These are phyloP conservation scores for Exophiala sp. DNA, from an alignment of 2,329 filamentous ascomycete genomes.

Conservation along the genomic window DNA sequence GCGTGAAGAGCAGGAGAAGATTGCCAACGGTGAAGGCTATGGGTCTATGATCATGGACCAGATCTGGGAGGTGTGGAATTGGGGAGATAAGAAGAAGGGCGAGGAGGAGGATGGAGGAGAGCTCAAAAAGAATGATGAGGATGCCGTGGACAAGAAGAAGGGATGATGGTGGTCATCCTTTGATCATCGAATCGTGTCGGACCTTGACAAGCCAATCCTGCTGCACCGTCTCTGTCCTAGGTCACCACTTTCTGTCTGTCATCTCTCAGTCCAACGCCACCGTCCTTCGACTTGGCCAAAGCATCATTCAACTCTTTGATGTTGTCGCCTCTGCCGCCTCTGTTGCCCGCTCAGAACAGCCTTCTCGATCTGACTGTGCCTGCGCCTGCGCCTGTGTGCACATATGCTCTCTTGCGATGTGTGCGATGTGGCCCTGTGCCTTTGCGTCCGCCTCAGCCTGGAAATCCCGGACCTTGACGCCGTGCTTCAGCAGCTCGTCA, in stretches of 20 bases:
- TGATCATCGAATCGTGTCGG: no score
- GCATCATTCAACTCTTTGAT: no score
- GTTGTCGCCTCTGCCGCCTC: no score
- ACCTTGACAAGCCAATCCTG: no score
- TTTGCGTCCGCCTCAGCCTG: slow-evolving; percentile 19
- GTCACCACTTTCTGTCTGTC: no score
- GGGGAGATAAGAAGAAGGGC: slow-evolving; percentile 26
- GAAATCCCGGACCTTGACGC: slow-evolving; percentile 22
- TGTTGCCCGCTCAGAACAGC: not conserved
- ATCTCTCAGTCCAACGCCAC: no score
- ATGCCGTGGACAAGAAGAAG: slow-evolving; percentile 9
- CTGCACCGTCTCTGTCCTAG: no score
- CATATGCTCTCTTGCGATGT: no score
- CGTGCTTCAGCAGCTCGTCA: slow-evolving; percentile 16
- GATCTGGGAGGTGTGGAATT: slow-evolving; percentile 38
- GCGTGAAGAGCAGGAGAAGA: slow-evolving; percentile 37
- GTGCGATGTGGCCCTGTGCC: not conserved
- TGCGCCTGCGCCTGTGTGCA: not conserved
- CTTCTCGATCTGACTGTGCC: not conserved
- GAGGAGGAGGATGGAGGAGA: no score
- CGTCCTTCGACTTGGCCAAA: no score
- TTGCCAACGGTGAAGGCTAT: slow-evolving; percentile 38
- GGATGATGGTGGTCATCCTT: slow-evolving; percentile 3
- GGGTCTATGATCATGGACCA: slow-evolving; percentile 43
- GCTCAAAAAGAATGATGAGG: slow-evolving; percentile 28